phyloP scores from a whole-genome alignment of 805 yeast genomes.

The Starmerella sp. region DNA sequence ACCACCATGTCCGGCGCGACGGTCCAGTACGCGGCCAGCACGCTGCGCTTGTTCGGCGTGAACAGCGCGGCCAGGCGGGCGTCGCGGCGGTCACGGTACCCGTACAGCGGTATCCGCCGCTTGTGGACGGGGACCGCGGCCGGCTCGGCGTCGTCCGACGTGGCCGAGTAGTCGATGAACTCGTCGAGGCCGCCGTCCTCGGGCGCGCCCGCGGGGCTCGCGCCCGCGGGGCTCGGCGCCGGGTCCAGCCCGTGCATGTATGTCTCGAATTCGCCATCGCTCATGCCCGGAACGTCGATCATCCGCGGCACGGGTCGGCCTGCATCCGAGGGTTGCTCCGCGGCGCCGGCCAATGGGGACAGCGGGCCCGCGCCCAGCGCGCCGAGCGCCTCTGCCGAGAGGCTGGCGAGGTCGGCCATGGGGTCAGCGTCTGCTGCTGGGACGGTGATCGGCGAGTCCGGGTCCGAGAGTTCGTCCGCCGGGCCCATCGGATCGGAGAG shows the following conservation, averaged over 20 bases:
- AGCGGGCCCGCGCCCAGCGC: too few relatives aligned
- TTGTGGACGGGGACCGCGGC: background rate
- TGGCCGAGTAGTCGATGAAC: slow-evolving; percentile 6
- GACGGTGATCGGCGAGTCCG: background rate
- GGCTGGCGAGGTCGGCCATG: too few relatives aligned
- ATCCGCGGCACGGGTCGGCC: background rate
- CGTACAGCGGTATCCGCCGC: slow-evolving; percentile 3
- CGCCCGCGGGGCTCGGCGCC: background rate
- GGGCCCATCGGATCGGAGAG: background rate
- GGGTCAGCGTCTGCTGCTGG: background rate
- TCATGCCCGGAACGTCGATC: background rate
- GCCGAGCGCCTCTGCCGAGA: too few relatives aligned
- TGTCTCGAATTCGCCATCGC: background rate
- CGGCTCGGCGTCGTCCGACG: background rate
- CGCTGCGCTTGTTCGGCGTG: slow-evolving; percentile 19
- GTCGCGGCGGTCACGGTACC: slow-evolving; percentile 4
- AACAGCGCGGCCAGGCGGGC: slow-evolving; percentile 12
- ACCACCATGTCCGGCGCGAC: slow-evolving; percentile 19
- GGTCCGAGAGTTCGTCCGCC: background rate
- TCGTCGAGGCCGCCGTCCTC: background rate
- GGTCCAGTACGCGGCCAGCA: slow-evolving; percentile 25
- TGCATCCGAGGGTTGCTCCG: background rate
- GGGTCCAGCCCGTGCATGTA: background rate
- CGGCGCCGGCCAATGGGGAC: too few relatives aligned
- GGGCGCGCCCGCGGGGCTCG: background rate